Evolutionary conservation across 163 green algal species (phyloP).

Genomic region (Chlorella variabilis): DNA sequence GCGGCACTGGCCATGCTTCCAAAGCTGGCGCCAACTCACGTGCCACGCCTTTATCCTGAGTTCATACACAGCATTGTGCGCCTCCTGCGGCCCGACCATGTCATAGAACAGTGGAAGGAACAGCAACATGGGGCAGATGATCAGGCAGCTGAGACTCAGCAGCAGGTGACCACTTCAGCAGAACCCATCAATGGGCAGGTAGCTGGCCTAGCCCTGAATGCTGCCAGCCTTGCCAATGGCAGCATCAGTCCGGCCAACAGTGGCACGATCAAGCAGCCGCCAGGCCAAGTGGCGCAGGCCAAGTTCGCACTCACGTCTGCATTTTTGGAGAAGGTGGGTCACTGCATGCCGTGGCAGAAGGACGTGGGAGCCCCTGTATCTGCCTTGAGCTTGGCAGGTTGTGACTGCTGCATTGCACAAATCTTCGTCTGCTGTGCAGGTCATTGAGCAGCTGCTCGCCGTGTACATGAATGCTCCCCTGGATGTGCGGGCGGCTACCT

Average conservation of each 20-base stretch:
- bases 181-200: background rate
- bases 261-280: slow-evolving; percentile 17
- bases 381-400: too few species aligned
- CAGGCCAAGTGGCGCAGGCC: slow-evolving; percentile 30
- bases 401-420: too few species aligned
- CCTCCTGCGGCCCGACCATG: slow-evolving; percentile 39
- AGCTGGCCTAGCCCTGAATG: background rate
- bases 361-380: background rate
- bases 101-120: slow-evolving; percentile 37
- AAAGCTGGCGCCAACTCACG: slow-evolving; percentile 27
- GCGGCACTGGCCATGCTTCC: slow-evolving; percentile 59
- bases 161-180: slow-evolving; percentile 8
- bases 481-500: slow-evolving; percentile 61
- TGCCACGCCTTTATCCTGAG: slow-evolving; percentile 36
- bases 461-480: slow-evolving; percentile 62
- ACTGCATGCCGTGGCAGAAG: background rate
- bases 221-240: background rate
- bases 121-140: slow-evolving; percentile 32
- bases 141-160: too few species aligned
- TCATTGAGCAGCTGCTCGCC: slow-evolving; percentile 55
- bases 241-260: background rate
- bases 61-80: slow-evolving; percentile 40
- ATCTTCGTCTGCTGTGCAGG: slow-evolving; percentile 17
- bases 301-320: slow-evolving; percentile 40
- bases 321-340: slow-evolving; percentile 47